Conservation (phyloP, 768 basidiomycete species). For the Auricularia auricula-judae region DNA sequence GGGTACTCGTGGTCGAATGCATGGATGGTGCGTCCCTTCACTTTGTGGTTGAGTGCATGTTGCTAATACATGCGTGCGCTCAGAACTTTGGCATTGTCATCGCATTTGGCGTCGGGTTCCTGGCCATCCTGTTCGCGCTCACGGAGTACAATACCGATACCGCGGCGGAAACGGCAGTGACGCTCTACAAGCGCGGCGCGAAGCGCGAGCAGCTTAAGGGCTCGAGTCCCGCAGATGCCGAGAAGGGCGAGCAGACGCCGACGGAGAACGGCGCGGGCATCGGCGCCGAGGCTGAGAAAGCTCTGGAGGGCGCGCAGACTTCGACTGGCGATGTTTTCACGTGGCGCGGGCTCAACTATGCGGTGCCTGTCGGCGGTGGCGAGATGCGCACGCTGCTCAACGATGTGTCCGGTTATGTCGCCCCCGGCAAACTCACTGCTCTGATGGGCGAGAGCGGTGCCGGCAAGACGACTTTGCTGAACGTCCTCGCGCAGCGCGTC, state of each 20-base stretch:
- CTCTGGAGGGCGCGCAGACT: constrained; percentile 3
- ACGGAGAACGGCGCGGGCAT: constrained; percentile 14
- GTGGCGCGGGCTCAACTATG: constrained; percentile 64
- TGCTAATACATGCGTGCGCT: background rate
- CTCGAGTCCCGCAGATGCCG: constrained; percentile 21
- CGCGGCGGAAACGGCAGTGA: constrained; percentile 29
- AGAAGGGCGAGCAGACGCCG: constrained; percentile 28
- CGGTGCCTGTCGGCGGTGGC: constrained; percentile 41
- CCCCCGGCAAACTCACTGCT: constrained; percentile 74
- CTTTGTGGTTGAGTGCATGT: background rate
- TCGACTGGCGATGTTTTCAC: constrained; percentile 49
- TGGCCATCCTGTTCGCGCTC: constrained; percentile 42
- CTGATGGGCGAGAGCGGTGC: constrained; percentile 55
- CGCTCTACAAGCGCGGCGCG: constrained; percentile 55
- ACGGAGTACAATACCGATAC: constrained; percentile 40
- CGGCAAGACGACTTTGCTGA: constrained; percentile 69
- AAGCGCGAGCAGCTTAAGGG: constrained; percentile 7
- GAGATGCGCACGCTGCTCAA: constrained; percentile 42
- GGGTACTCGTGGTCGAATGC: constrained; percentile 34
- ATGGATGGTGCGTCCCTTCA: constrained; percentile 29
- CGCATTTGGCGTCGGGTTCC: constrained; percentile 52
- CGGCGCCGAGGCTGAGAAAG: constrained; percentile 23
- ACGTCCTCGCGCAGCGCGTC: constrained; percentile 40
- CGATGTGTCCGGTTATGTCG: constrained; percentile 68
- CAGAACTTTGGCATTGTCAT: constrained; percentile 43